Percentiles rank a stretch among this genome's conserved stretches.
Conservation (phyloP, 1,139 yeast genomes). For the Geotrichum candidum region DNA sequence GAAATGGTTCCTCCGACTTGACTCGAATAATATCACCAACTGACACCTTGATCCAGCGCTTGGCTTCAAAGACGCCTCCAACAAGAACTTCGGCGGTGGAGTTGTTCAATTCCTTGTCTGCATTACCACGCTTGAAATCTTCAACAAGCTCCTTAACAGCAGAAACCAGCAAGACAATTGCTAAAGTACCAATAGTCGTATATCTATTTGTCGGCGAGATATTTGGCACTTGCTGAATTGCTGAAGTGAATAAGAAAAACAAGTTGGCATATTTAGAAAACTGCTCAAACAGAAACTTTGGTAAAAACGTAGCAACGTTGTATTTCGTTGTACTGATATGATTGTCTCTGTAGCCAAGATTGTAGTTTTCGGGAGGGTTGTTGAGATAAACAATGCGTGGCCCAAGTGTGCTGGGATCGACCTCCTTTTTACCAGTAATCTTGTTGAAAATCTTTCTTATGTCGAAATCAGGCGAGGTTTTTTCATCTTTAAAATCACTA, state of each 20-base stretch:
- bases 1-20: conserved; percentile 82
- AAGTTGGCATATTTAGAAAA: conserved; percentile 95
- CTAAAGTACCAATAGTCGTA: conserved; percentile 88
- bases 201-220: conserved; percentile 95
- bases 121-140: conserved; percentile 80
- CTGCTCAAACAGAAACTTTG: conserved; percentile 92
- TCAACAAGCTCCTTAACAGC: conserved; percentile 89
- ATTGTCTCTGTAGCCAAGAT: conserved; percentile 64
- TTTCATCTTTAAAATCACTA: conserved; percentile 18
- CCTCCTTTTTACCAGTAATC: conserved; percentile 38
- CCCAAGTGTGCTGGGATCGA: conserved; percentile 35
- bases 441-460: conserved; percentile 50
- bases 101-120: conserved; percentile 83
- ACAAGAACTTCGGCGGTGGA: conserved; percentile 70
- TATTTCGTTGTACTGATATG: conserved; percentile 96
- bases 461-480: conserved; percentile 45
- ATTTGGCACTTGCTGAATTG: conserved; percentile 93
- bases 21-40: conserved; percentile 92
- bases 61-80: conserved; percentile 56
- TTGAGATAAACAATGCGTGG: conserved; percentile 73
- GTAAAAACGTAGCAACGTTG: conserved; percentile 86
- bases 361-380: conserved; percentile 48
- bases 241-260: conserved; percentile 86
- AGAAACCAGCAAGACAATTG: conserved; percentile 78
- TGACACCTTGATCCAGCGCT: conserved; percentile 78